Conservation (phyloP, 768 basidiomycete genomes). For the Kwoniella heveanensis region DNA sequence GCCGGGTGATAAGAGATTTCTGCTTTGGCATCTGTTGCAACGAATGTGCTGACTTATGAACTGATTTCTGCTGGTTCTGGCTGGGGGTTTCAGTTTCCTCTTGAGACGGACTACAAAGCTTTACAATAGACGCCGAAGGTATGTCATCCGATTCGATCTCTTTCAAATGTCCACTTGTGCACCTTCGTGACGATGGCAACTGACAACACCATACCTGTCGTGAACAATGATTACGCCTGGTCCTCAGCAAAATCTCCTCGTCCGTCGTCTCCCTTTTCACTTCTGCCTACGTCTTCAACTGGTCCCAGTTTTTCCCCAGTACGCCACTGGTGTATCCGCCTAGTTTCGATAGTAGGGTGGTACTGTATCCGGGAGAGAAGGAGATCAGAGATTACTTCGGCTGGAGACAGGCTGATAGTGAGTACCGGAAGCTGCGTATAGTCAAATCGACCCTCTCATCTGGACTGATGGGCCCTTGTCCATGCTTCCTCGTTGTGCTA, state of each 20-base stretch:
- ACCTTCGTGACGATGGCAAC: too few relatives aligned
- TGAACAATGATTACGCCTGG: too few relatives aligned
- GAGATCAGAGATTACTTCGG: slow-evolving; percentile 88
- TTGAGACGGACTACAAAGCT: slow-evolving; percentile 72
- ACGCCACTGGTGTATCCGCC: slow-evolving; percentile 77
- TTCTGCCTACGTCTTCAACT: slow-evolving; percentile 82
- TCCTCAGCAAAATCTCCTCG: slow-evolving; percentile 76
- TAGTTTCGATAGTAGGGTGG: slow-evolving; percentile 85
- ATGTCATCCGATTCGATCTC: too few relatives aligned
- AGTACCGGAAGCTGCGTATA: too few relatives aligned
- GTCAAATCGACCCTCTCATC: too few relatives aligned
- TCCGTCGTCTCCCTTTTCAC: slow-evolving; percentile 85
- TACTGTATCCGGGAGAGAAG: slow-evolving; percentile 72
- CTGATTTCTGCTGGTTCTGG: background rate
- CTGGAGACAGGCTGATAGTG: slow-evolving; percentile 96
- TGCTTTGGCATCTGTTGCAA: too few relatives aligned
- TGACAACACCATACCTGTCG: too few relatives aligned
- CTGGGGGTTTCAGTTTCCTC: slow-evolving; percentile 77
- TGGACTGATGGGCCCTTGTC: too few relatives aligned
- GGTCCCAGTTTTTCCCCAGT: slow-evolving; percentile 72
- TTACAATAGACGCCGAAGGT: slow-evolving; percentile 75
- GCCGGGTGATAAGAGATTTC: too few relatives aligned
- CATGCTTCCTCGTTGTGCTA: too few relatives aligned
- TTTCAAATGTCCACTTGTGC: too few relatives aligned
- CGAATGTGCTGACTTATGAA: background rate